These are phyloP conservation scores for Fusarium solani-melongenae DNA, from an alignment of 2,329 filamentous ascomycete genomes.

Conservation along the genomic window DNA sequence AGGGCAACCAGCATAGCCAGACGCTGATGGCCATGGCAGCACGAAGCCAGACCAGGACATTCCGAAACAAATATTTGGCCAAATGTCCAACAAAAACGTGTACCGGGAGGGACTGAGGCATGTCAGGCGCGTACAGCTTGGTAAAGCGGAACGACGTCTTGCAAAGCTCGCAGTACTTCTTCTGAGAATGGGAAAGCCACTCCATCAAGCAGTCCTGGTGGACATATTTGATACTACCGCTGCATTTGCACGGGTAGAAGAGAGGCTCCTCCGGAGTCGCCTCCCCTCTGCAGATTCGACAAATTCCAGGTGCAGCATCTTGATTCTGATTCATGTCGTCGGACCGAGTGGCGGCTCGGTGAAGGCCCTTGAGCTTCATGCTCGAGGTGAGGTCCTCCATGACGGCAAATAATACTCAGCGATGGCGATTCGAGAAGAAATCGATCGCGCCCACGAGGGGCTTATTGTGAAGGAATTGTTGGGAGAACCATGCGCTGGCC, in stretches of 20 bases:
- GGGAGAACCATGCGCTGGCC: constrained; percentile 37
- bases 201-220: constrained; percentile 99
- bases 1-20: constrained; percentile 90
- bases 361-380: constrained; percentile 39
- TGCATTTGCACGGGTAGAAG: constrained; percentile 99
- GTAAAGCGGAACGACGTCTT: constrained; percentile 99
- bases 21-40: constrained; percentile 83
- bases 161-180: constrained; percentile 99
- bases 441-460: constrained; percentile 45
- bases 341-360: constrained; percentile 38
- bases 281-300: constrained; percentile 95
- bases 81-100: constrained; percentile 85
- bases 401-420: constrained; percentile 10
- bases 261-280: constrained; percentile 84
- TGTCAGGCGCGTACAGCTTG: constrained; percentile 93
- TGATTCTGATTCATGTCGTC: constrained; percentile 44
- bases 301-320: constrained; percentile 74
- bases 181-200: constrained; percentile 98
- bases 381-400: constrained; percentile 43
- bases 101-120: constrained; percentile 86
- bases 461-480: constrained; percentile 34
- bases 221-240: constrained; percentile 97
- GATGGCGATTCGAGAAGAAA: constrained; percentile 32
- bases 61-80: constrained; percentile 76
- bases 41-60: constrained; percentile 81